phyloP scores from a whole-genome alignment of 257 asterid genomes.

The Solanum neorickii region DNA sequence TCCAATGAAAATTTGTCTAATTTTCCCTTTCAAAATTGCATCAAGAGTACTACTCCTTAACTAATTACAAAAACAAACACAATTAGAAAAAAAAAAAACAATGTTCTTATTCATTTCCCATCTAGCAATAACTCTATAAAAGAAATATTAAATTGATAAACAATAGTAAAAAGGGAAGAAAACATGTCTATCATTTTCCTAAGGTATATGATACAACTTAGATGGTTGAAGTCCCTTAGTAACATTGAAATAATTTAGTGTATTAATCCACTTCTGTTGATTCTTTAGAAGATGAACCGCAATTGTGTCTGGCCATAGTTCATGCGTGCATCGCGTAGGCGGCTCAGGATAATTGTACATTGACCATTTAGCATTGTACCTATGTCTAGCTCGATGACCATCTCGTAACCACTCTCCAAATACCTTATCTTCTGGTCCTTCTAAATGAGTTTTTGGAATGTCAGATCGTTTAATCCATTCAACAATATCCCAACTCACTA shows the following conservation, averaged over 20 bases:
- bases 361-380: conserved; percentile 84
- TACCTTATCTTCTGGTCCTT: conserved; percentile 67
- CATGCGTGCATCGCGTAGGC: conserved; percentile 63
- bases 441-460: conserved; percentile 46
- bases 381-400: conserved; percentile 55
- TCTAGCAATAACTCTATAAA: background rate
- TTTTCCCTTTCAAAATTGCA: background rate
- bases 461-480: conserved; percentile 78
- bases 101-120: background rate
- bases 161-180: background rate
- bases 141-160: background rate
- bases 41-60: background rate
- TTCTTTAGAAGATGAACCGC: conserved; percentile 82
- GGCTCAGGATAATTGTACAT: conserved; percentile 93
- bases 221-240: conserved; percentile 61
- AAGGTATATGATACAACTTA: conserved; percentile 61
- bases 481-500: conserved; percentile 79
- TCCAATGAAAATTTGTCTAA: background rate
- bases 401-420: conserved; percentile 82
- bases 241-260: conserved; percentile 68
- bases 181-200: background rate
- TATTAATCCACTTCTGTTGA: conserved; percentile 79
- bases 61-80: background rate
- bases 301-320: conserved; percentile 76
- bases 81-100: background rate